Evolutionary conservation across 2,329 filamentous ascomycete genomes (phyloP).

Genomic region (Alternaria metachromatica): DNA sequence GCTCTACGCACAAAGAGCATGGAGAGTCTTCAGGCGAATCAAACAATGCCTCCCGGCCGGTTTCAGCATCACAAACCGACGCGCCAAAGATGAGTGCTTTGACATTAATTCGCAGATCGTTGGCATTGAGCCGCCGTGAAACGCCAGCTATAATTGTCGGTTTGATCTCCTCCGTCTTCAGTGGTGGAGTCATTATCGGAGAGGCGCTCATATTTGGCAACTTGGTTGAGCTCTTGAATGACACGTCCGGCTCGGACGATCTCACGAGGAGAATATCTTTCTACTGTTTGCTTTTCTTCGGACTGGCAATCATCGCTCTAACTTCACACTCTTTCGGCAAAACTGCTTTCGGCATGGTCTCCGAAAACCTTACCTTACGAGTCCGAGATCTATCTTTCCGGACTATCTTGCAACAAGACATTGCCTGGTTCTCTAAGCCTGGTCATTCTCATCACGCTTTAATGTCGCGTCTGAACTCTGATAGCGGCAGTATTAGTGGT

Average conservation of each 20-base stretch:
- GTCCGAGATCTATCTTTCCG: constrained; percentile 56
- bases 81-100: constrained; percentile 19
- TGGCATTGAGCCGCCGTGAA: constrained; percentile 47
- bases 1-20: constrained; percentile 20
- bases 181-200: constrained; percentile 63
- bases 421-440: constrained; percentile 57
- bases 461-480: constrained; percentile 56
- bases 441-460: constrained; percentile 54
- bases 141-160: constrained; percentile 50
- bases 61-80: neutral
- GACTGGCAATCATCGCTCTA: constrained; percentile 60
- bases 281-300: constrained; percentile 60
- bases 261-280: constrained; percentile 46
- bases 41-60: neutral
- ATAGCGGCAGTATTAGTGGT: constrained; percentile 57
- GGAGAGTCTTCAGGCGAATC: neutral
- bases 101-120: constrained; percentile 32
- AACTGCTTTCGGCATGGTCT: constrained; percentile 57
- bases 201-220: constrained; percentile 50
- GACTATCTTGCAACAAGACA: constrained; percentile 63
- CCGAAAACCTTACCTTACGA: constrained; percentile 54
- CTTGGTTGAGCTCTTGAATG: constrained; percentile 40
- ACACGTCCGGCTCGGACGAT: constrained; percentile 23
- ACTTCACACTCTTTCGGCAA: constrained; percentile 53
- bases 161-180: constrained; percentile 54